These are phyloP conservation scores for Leptographium wingfieldii DNA, from an alignment of 2,329 filamentous ascomycete genomes.

Conservation along the genomic window DNA sequence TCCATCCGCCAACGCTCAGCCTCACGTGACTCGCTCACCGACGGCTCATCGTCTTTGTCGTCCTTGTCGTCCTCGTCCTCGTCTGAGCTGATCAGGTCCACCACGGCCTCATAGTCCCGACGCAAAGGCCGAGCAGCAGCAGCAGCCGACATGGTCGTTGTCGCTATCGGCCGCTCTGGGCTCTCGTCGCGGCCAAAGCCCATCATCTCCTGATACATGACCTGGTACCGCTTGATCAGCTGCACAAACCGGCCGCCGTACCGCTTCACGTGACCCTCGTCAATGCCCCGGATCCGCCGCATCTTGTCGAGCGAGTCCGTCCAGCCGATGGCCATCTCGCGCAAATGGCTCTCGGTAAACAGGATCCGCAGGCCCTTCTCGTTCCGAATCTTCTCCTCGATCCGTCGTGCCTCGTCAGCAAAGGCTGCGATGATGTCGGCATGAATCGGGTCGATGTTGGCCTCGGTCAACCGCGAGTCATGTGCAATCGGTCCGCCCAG, in stretches of 20 bases:
- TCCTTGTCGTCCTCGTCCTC: constrained; percentile 11
- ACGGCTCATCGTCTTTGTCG: constrained; percentile 14
- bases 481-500: constrained; percentile 46
- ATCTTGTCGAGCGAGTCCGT: constrained; percentile 50
- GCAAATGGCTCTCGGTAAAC: constrained; percentile 58
- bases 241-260: constrained; percentile 49
- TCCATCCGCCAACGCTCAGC: constrained; percentile 18
- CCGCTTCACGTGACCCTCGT: constrained; percentile 45
- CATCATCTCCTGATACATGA: constrained; percentile 38
- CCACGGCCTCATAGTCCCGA: constrained; percentile 27
- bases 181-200: constrained; percentile 13
- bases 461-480: constrained; percentile 37
- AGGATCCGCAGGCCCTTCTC: constrained; percentile 43
- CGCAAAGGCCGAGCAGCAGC: constrained; percentile 2
- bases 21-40: constrained; percentile 9
- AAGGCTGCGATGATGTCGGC: constrained; percentile 52
- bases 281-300: constrained; percentile 49
- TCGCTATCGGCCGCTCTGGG: neutral
- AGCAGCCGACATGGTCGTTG: neutral
- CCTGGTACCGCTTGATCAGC: constrained; percentile 38
- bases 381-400: constrained; percentile 50
- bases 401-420: constrained; percentile 44
- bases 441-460: constrained; percentile 31
- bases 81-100: constrained; percentile 38
- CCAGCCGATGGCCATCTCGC: constrained; percentile 61